phyloP scores from a whole-genome alignment of 2,329 filamentous ascomycete genomes.

The Cryphonectria radicalis region DNA sequence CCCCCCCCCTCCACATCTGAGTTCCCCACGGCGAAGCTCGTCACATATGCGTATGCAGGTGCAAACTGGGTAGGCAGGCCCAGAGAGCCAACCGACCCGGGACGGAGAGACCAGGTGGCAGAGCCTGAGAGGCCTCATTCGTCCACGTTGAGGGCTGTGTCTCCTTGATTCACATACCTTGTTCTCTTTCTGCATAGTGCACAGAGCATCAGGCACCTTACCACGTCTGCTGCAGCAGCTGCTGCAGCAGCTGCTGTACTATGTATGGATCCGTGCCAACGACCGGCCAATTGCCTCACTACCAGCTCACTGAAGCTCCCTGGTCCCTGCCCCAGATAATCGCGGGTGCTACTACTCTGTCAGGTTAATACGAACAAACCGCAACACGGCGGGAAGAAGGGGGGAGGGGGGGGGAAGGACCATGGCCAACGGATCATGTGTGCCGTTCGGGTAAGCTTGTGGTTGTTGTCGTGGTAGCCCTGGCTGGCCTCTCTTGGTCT shows the following conservation, averaged over 20 bases:
- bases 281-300: not conserved
- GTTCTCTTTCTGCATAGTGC: not conserved
- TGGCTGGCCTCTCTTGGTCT: not conserved
- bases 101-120: constrained; percentile 9
- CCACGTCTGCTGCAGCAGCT: not conserved
- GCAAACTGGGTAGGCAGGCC: constrained; percentile 4
- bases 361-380: not conserved
- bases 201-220: not conserved
- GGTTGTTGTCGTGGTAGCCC: not conserved
- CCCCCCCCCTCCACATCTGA: not conserved
- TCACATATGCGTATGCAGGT: constrained; percentile 10
- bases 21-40: constrained; percentile 24
- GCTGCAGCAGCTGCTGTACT: no score
- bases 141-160: constrained; percentile 26
- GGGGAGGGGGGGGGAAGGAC: not conserved
- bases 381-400: not conserved
- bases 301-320: not conserved
- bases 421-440: not conserved
- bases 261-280: not conserved
- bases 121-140: constrained; percentile 11
- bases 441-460: not conserved
- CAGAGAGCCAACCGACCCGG: constrained; percentile 12
- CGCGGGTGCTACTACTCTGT: not conserved
- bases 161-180: constrained; percentile 23
- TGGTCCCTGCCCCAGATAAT: not conserved